phyloP scores from a whole-genome alignment of 805 yeast genomes.

The Zygosaccharomyces bailii region DNA sequence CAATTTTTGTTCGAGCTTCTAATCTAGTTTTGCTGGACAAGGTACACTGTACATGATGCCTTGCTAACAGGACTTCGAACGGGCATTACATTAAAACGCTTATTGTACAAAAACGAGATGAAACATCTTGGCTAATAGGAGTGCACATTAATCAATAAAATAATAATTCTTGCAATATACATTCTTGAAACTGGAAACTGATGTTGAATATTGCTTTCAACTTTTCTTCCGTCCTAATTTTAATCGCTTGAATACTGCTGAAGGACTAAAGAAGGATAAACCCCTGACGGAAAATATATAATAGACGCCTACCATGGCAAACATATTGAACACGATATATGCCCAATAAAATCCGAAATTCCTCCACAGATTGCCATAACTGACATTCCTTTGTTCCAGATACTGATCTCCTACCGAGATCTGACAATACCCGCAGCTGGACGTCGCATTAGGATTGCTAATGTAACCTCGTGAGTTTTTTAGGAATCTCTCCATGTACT shows the following conservation, averaged over 20 bases:
- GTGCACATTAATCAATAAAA: too few species aligned
- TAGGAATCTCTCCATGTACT: conserved; percentile 47
- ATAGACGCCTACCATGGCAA: conserved; percentile 39
- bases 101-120: too few species aligned
- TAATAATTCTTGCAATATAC: too few species aligned
- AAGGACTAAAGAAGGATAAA: conserved; percentile 14
- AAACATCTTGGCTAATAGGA: too few species aligned
- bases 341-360: conserved; percentile 61
- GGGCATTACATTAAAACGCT: too few species aligned
- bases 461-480: conserved; percentile 52
- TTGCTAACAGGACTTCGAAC: too few species aligned
- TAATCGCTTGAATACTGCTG: not conserved
- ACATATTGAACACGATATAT: conserved; percentile 51
- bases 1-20: too few species aligned
- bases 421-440: conserved; percentile 49
- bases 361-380: conserved; percentile 57
- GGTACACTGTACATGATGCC: too few species aligned
- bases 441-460: conserved; percentile 46
- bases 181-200: too few species aligned
- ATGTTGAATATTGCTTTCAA: too few species aligned
- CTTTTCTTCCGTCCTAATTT: too few species aligned
- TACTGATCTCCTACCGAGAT: conserved; percentile 47
- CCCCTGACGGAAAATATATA: conserved; percentile 29
- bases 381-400: conserved; percentile 42
- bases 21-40: too few species aligned